phyloP scores from a whole-genome alignment of 352 stramenopile species.

The Phytophthora palmivora region DNA sequence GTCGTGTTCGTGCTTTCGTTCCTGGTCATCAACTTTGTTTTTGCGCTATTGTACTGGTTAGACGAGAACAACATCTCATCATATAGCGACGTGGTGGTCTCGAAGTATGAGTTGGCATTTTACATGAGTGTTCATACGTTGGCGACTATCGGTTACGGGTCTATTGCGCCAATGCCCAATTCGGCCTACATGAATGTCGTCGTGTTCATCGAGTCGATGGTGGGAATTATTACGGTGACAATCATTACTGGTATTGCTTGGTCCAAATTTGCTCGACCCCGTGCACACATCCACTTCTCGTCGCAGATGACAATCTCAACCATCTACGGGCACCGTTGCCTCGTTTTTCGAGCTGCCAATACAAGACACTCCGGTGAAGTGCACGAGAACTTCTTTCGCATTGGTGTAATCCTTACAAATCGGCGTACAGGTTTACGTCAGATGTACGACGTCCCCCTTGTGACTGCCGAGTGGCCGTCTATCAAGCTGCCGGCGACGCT shows the following conservation, averaged over 20 bases:
- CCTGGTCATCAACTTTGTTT: conserved; percentile 66
- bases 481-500: conserved; percentile 85
- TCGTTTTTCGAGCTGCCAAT: conserved; percentile 85
- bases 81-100: conserved; percentile 59
- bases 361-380: conserved; percentile 82
- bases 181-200: conserved; percentile 81
- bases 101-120: conserved; percentile 71
- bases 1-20: conserved; percentile 78
- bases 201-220: conserved; percentile 78
- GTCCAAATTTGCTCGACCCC: conserved; percentile 85
- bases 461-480: conserved; percentile 81
- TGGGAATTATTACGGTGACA: conserved; percentile 80
- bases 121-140: conserved; percentile 88
- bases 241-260: conserved; percentile 89
- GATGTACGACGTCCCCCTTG: conserved; percentile 84
- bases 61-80: conserved; percentile 39
- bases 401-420: conserved; percentile 86
- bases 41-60: conserved; percentile 75
- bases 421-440: conserved; percentile 80
- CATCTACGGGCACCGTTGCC: conserved; percentile 79
- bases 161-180: conserved; percentile 54
- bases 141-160: conserved; percentile 84
- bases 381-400: conserved; percentile 84
- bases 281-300: conserved; percentile 87
- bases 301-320: conserved; percentile 67